Conservation (phyloP, 2,329 filamentous ascomycete genomes). For the Botrytis tulipae region DNA sequence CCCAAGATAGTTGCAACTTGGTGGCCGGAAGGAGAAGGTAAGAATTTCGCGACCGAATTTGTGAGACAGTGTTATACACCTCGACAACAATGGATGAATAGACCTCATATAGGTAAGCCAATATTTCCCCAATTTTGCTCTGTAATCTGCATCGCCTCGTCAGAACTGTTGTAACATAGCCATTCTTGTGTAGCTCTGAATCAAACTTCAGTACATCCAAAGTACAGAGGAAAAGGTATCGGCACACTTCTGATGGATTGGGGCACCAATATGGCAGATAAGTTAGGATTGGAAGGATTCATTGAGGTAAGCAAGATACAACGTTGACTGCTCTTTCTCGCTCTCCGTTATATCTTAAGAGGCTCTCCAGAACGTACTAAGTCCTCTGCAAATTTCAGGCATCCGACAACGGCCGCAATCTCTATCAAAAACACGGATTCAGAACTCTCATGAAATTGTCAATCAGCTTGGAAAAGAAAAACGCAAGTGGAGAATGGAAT, state of each 20-base stretch:
- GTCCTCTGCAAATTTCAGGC: neutral
- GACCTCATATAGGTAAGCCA: slow-evolving; percentile 14
- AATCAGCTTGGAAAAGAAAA: neutral
- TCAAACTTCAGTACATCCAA: slow-evolving; percentile 11
- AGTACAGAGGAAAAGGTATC: slow-evolving; percentile 15
- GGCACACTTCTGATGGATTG: neutral
- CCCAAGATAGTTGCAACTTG: slow-evolving; percentile 11
- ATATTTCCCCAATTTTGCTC: neutral
- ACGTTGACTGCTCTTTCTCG: neutral
- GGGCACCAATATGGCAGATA: slow-evolving; percentile 8
- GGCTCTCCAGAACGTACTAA: neutral
- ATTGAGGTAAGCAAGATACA: neutral
- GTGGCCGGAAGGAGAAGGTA: slow-evolving; percentile 20
- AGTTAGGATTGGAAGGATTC: slow-evolving; percentile 1
- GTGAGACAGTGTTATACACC: slow-evolving; percentile 17
- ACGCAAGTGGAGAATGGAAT: neutral
- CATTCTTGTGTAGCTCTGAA: slow-evolving; percentile 9
- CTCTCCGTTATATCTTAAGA: too few relatives aligned
- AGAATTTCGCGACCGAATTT: slow-evolving; percentile 10
- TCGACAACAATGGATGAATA: slow-evolving; percentile 16
- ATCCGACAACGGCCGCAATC: neutral
- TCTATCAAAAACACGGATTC: neutral
- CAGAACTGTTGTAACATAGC: neutral
- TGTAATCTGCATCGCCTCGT: neutral
- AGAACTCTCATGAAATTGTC: neutral